These are phyloP conservation scores for Pisolithus microcarpus DNA, from an alignment of 768 basidiomycete species.

Conservation along the genomic window DNA sequence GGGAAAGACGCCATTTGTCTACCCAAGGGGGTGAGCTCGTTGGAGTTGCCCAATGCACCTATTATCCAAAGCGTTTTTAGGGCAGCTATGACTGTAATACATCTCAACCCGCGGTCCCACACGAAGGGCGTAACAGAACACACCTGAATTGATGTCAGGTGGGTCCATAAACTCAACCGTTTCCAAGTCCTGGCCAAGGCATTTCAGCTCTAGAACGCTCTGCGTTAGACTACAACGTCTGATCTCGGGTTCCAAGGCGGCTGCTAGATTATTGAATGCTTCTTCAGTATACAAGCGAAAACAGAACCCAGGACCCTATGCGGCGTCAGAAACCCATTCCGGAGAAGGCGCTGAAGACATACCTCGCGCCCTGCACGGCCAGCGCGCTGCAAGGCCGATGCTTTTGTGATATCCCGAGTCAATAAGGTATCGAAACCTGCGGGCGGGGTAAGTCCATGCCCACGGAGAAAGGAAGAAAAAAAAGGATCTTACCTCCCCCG, in stretches of 20 bases:
- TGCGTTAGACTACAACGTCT: slow-evolving; percentile 78
- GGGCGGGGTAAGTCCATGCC: background rate
- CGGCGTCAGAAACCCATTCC: slow-evolving; percentile 1
- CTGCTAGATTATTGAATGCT: slow-evolving; percentile 58
- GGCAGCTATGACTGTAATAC: slow-evolving; percentile 47
- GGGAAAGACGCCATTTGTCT: slow-evolving; percentile 86
- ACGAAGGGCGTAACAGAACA: slow-evolving; percentile 21
- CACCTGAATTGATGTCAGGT: slow-evolving; percentile 70
- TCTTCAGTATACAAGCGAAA: slow-evolving; percentile 90
- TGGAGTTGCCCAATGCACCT: slow-evolving; percentile 64
- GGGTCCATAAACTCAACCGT: slow-evolving; percentile 84
- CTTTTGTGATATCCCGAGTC: slow-evolving; percentile 78
- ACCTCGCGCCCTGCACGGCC: slow-evolving; percentile 96
- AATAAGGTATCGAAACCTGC: slow-evolving; percentile 84
- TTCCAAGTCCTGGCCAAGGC: slow-evolving; percentile 73
- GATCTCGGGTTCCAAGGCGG: slow-evolving; percentile 82
- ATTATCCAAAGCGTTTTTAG: slow-evolving; percentile 71
- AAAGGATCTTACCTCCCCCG: slow-evolving; percentile 53
- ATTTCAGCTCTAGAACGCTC: slow-evolving; percentile 80
- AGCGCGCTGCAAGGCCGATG: slow-evolving; percentile 87
- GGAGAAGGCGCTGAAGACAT: slow-evolving; percentile 5
- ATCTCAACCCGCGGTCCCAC: background rate
- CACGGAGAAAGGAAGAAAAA: background rate
- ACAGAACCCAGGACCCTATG: slow-evolving; percentile 73
- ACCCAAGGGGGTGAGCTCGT: slow-evolving; percentile 64